Evolutionary conservation across 2,329 filamentous ascomycete genomes (phyloP), one percentile per base, ranked within the genome.

Genomic region (Fusarium chlamydosporum): DNA sequence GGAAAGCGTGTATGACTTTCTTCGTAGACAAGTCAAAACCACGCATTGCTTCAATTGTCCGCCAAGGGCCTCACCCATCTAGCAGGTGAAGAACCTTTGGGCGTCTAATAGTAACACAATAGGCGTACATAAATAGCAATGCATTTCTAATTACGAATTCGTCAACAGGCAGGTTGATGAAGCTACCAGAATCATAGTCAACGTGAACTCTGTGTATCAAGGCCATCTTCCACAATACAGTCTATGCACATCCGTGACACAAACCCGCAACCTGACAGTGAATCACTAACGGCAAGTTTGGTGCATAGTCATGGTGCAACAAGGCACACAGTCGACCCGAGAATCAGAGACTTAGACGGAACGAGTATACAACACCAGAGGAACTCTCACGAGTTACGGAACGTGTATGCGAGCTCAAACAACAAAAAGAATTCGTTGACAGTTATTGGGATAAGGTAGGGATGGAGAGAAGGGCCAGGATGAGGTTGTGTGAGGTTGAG

Each of bases 401-500:
- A 40, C 18, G 23, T 20, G 4, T 40, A 18, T 6, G 8, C 7
- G 35, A 13, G 16, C 16, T 33, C 15, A 4, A 27, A 15, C 15
- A 11, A 29, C n/a, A 37, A 8, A 13, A 47, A 11, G 7, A 47
- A 23, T 12, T 18, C 23, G 13, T 23, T 11, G 15, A 37, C 23
- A 18, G 20, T 40, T 33, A 5, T 26, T 46, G 50, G 20, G 43
- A 45, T 35, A 16, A 34, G 37, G 37, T 35, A 56, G 53, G 47
- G 62, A 45, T 12, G 60, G 38, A 40, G 35, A 57, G 45, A 56
- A 57, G 50, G 61, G 60, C 47, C 41, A 38, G 57, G 69, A 43
- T 53, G 71, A 74, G 69, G 71, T 74, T 67, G 65, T 68, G 56
- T 62, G 67, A 71, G 69, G 71, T 74, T 46, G 34, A 41, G 18